A percentile compares a stretch with the other conserved stretches of the same genome.
Evolutionary conservation across 106 monocot genomes (phyloP).

Genomic region (Allium sativum): DNA sequence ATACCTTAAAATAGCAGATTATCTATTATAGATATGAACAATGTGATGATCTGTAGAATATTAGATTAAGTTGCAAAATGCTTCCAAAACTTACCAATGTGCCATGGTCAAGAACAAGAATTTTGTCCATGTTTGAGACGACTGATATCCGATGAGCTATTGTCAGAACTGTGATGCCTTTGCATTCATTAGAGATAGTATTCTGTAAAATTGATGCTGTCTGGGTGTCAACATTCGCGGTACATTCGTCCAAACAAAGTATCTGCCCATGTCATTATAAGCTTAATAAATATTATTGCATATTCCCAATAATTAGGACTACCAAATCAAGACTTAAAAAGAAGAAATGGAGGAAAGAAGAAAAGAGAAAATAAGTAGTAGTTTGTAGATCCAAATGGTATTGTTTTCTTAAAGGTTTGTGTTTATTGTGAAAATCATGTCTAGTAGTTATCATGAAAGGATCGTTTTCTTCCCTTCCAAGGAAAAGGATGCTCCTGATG

Average conservation of each 20-base stretch:
- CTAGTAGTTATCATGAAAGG: too few relatives aligned
- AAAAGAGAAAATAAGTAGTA: too few relatives aligned
- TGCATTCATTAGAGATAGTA: slow-evolving; percentile 70
- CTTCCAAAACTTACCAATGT: slow-evolving; percentile 32
- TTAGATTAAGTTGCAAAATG: neutral
- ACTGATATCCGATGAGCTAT: slow-evolving; percentile 93
- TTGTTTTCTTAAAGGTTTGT: too few relatives aligned
- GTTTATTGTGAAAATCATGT: too few relatives aligned
- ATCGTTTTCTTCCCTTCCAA: too few relatives aligned
- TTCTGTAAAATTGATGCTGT: slow-evolving; percentile 63
- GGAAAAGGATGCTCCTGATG: too few relatives aligned
- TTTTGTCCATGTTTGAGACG: slow-evolving; percentile 59
- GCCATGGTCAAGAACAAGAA: slow-evolving; percentile 82
- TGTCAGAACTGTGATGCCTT: slow-evolving; percentile 79
- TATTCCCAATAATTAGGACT: too few relatives aligned
- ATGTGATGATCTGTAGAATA: too few relatives aligned
- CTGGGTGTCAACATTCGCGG: slow-evolving; percentile 67
- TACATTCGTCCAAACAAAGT: slow-evolving; percentile 94
- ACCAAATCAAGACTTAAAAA: too few relatives aligned
- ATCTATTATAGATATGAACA: too few relatives aligned
- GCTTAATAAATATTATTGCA: neutral
- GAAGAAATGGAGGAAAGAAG: too few relatives aligned
- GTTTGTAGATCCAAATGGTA: too few relatives aligned
- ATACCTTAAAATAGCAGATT: neutral
- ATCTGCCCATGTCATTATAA: slow-evolving; percentile 37